Percentiles rank a stretch among this genome's conserved stretches.
Evolutionary conservation across 2,329 filamentous ascomycete species (phyloP).

Genomic region (Arachnomyces sp.): DNA sequence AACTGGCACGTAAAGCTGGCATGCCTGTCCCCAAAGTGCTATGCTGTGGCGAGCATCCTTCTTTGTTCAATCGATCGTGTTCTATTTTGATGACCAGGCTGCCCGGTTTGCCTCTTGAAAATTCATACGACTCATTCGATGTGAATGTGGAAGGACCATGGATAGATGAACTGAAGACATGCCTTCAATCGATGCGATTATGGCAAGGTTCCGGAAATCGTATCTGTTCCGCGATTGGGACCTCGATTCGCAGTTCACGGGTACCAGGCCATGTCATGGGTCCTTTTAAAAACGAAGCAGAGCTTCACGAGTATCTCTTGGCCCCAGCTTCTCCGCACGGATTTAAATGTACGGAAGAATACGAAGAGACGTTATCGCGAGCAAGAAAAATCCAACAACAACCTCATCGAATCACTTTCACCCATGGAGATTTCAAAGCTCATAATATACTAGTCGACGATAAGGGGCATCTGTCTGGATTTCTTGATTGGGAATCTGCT

Average conservation of each 20-base stretch:
- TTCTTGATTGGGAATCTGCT: slow-evolving; percentile 20
- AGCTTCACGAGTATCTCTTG: slow-evolving; percentile 26
- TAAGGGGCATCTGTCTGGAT: slow-evolving; percentile 17
- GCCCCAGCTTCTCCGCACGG: slow-evolving; percentile 19
- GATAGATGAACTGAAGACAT: slow-evolving; percentile 3
- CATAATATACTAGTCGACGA: slow-evolving; percentile 17
- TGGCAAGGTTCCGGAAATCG: slow-evolving; percentile 4
- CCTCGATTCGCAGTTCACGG: slow-evolving; percentile 21
- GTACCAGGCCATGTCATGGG: slow-evolving; percentile 28
- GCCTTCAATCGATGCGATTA: slow-evolving; percentile 4
- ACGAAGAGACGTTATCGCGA: slow-evolving; percentile 16
- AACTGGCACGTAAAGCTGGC: slow-evolving; percentile 1
- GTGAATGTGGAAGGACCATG: neutral
- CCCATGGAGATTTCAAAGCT: slow-evolving; percentile 18
- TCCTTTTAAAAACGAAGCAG: slow-evolving; percentile 20
- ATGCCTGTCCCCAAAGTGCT: slow-evolving; percentile 1
- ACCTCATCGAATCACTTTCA: slow-evolving; percentile 18
- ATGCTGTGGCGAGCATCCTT: neutral
- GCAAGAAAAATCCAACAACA: slow-evolving; percentile 14
- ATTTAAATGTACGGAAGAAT: slow-evolving; percentile 21
- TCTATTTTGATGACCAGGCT: slow-evolving; percentile 2
- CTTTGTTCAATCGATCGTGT: neutral
- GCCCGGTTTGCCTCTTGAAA: neutral
- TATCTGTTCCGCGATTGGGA: slow-evolving; percentile 28
- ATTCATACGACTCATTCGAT: slow-evolving; percentile 2